Evolutionary conservation across 805 yeast species (phyloP).

Genomic region (Cyberlindnera veronae): DNA sequence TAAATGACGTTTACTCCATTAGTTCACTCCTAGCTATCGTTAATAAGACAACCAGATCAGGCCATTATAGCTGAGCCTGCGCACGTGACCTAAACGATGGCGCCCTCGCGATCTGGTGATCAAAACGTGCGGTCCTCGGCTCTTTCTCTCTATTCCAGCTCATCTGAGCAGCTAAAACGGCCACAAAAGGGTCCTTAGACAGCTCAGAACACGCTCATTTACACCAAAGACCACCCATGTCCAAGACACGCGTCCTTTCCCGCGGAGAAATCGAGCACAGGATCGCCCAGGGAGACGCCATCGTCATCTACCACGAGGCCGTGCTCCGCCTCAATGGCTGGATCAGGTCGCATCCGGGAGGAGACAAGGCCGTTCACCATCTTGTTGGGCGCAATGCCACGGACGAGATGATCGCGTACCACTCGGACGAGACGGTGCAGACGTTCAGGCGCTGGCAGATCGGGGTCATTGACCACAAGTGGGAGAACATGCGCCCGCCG

Average conservation of each 20-base stretch:
- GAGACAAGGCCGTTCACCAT: slow-evolving; percentile 78
- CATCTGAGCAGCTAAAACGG: neutral
- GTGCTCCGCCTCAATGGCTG: slow-evolving; percentile 69
- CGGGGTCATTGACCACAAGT: slow-evolving; percentile 58
- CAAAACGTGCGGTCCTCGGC: no score
- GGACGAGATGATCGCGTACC: slow-evolving; percentile 87
- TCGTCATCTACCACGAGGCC: slow-evolving; percentile 59
- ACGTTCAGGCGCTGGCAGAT: slow-evolving; percentile 56
- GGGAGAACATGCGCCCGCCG: slow-evolving; percentile 83
- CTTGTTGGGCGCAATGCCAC: slow-evolving; percentile 89
- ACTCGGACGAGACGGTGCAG: slow-evolving; percentile 52
- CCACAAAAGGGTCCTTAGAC: neutral
- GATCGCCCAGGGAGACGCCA: slow-evolving; percentile 63
- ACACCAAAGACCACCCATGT: slow-evolving; percentile 8
- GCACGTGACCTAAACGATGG: no score
- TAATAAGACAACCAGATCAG: no score
- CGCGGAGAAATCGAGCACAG: slow-evolving; percentile 50
- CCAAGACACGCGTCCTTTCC: slow-evolving; percentile 29
- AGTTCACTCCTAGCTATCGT: no score
- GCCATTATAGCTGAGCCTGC: no score
- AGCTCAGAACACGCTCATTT: no score
- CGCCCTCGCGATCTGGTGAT: no score
- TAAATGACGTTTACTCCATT: no score
- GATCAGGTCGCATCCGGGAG: slow-evolving; percentile 83
- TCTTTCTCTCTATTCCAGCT: no score